Base-by-base conservation (phyloP, 176 grass and related monocot species). In the Lolium multiflorum region DNA sequence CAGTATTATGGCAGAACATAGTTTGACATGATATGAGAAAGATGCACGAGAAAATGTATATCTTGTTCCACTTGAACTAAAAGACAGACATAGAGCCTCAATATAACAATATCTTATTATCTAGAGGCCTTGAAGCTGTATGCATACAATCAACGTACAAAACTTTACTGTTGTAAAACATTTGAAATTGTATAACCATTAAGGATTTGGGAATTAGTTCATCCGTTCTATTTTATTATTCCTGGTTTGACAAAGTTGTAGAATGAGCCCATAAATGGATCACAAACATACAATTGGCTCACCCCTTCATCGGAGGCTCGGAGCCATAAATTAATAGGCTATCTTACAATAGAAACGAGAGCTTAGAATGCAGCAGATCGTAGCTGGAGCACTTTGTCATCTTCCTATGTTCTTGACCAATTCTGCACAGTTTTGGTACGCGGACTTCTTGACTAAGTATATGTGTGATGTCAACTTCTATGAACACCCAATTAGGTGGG, bases 281-380 rank as follows among this genome's bases (percentile, higher is more conserved):
- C 16, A 37, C 38, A 48, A 48, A 52, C 43, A 59, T 9, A 78
- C 58, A 6, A 38, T 25, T 68, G 7, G 16, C 14, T 39, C 44
- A n/a, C n/a, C n/a, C n/a, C n/a, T n/a, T n/a, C n/a, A n/a, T n/a
- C n/a, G n/a, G n/a, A n/a, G n/a, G n/a, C n/a, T n/a, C n/a, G n/a
- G n/a, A 76, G 24, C 7, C 88, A 56, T n/a, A n/a, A n/a, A n/a
- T n/a, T n/a, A n/a, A n/a, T n/a, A n/a, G n/a, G n/a, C n/a, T n/a
- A n/a, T n/a, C n/a, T n/a, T n/a, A 98, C 97, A 94, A 98, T 91
- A 48, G 87, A 98, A 92, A 94, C 92, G 81, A 98, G 89, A 88
- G 91, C 88, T 86, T 91, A 92, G 78, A 98, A 91, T 76, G 78
- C 92, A 77, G 90, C 91, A 89, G 90, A 94, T 75, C 88, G 87